Evolutionary conservation across 2,329 filamentous ascomycete species (phyloP).

Genomic region (Diaporthe sp.): DNA sequence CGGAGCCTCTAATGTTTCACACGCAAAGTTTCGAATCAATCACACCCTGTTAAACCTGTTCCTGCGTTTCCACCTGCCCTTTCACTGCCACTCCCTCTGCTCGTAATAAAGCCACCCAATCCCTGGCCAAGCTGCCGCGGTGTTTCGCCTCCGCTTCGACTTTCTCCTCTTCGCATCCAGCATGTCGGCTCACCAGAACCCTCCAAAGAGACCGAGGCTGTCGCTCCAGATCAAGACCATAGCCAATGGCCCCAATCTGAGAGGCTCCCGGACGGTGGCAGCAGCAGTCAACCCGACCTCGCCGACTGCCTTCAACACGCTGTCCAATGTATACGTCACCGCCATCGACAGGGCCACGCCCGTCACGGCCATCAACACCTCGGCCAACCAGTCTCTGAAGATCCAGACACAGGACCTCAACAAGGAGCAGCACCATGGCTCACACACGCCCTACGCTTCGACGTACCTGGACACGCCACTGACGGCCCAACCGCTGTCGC

Average conservation of each 20-base stretch:
- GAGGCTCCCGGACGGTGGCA: slow-evolving; percentile 59
- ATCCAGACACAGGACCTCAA: slow-evolving; percentile 54
- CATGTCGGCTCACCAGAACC: slow-evolving; percentile 49
- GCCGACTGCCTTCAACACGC: slow-evolving; percentile 75
- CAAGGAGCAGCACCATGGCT: slow-evolving; percentile 46
- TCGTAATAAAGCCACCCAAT: slow-evolving; percentile 23
- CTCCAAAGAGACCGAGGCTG: slow-evolving; percentile 67
- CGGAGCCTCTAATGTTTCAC: slow-evolving; percentile 37
- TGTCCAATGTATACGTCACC: slow-evolving; percentile 75
- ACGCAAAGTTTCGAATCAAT: slow-evolving; percentile 31
- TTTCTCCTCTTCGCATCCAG: slow-evolving; percentile 19
- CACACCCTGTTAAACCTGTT: slow-evolving; percentile 23
- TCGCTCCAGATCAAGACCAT: slow-evolving; percentile 63
- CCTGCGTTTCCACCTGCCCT: neutral
- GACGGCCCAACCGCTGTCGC: slow-evolving; percentile 65
- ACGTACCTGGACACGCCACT: slow-evolving; percentile 68
- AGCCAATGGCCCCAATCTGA: slow-evolving; percentile 52
- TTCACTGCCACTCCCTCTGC: neutral
- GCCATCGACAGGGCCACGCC: slow-evolving; percentile 72
- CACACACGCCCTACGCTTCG: slow-evolving; percentile 61
- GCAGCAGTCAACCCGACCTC: slow-evolving; percentile 69
- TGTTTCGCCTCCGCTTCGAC: slow-evolving; percentile 12
- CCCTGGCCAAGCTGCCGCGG: neutral
- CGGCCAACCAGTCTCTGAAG: slow-evolving; percentile 51
- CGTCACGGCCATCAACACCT: slow-evolving; percentile 64